phyloP scores from a whole-genome alignment of 129 eudicot genomes.

The Flaveria trinervia region DNA sequence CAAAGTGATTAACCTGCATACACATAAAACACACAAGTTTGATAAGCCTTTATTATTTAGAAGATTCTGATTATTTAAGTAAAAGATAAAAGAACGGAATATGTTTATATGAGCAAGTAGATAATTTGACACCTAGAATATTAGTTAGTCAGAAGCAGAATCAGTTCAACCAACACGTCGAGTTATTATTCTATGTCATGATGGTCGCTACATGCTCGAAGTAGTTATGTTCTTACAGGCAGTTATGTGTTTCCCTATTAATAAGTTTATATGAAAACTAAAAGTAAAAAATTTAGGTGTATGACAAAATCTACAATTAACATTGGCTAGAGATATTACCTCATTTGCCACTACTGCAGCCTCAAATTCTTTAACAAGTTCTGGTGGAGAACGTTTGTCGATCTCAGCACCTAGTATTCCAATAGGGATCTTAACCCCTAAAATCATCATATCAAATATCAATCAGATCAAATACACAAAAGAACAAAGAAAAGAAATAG shows the following conservation, averaged over 20 bases:
- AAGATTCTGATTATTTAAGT: neutral
- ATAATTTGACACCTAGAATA: neutral
- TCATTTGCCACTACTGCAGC: constrained; percentile 55
- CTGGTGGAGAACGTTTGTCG: constrained; percentile 71
- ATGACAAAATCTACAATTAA: constrained; percentile 12
- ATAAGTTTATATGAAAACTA: neutral
- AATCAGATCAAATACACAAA: neutral
- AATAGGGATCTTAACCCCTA: constrained; percentile 77
- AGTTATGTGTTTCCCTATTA: neutral
- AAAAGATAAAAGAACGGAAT: neutral
- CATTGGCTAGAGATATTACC: constrained; percentile 40
- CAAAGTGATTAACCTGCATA: constrained; percentile 65
- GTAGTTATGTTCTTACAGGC: neutral
- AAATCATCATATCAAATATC: constrained; percentile 8
- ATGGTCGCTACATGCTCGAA: neutral
- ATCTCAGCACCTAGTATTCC: constrained; percentile 69
- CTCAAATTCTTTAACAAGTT: constrained; percentile 65
- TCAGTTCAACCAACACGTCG: neutral
- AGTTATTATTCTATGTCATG: neutral
- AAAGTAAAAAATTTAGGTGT: constrained; percentile 10
- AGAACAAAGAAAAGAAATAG: neutral
- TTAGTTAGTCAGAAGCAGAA: neutral
- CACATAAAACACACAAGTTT: neutral
- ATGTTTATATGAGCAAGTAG: neutral
- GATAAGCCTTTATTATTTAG: neutral